phyloP scores from a whole-genome alignment of 441 rosid genomes.

The Metrosideros polymorpha region DNA sequence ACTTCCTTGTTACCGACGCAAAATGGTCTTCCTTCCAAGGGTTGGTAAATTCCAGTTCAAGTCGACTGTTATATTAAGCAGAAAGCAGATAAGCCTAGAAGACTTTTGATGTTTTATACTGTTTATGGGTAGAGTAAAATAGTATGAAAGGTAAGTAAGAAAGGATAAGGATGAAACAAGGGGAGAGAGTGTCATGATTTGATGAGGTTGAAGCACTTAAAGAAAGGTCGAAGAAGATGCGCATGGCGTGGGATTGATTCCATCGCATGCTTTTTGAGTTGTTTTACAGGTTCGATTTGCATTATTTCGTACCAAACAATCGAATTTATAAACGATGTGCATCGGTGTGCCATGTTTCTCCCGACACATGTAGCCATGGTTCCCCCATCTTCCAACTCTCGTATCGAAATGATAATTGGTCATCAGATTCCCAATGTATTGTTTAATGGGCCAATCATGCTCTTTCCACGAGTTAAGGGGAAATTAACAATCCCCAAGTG shows the following conservation, averaged over 20 bases:
- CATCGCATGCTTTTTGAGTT: constrained; percentile 26
- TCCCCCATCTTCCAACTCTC: constrained; percentile 42
- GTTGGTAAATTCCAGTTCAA: constrained; percentile 6
- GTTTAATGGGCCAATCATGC: neutral
- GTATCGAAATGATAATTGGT: constrained; percentile 3
- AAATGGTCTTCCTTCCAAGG: neutral
- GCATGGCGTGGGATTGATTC: constrained; percentile 30
- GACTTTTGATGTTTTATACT: constrained; percentile 1
- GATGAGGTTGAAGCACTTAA: neutral
- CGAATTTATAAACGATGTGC: neutral
- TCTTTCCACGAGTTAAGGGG: neutral
- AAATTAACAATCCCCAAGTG: constrained; percentile 16
- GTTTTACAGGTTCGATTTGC: constrained; percentile 6
- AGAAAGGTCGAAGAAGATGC: constrained; percentile 18
- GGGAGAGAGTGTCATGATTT: neutral
- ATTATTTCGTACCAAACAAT: constrained; percentile 1
- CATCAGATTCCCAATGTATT: constrained; percentile 1
- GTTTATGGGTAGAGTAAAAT: neutral
- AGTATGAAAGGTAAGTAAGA: neutral
- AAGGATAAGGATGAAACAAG: constrained; percentile 1
- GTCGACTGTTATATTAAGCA: constrained; percentile 7
- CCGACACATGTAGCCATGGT: constrained; percentile 40
- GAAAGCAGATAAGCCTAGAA: neutral
- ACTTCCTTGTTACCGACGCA: neutral
- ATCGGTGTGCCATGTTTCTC: constrained; percentile 32